phyloP scores from a whole-genome alignment of 306 rosid genomes.

The Cercis canadensis region DNA sequence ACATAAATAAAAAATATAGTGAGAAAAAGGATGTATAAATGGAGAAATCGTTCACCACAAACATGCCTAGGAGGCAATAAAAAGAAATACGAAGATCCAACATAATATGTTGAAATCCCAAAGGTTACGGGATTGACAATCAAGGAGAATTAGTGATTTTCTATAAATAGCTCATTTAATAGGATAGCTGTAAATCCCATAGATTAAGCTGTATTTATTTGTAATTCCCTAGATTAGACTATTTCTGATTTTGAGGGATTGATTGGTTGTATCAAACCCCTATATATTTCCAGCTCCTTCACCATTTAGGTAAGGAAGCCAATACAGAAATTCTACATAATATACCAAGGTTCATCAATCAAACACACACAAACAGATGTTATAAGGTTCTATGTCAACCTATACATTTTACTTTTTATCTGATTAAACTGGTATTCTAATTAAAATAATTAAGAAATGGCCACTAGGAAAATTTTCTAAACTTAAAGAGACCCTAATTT shows the following conservation, averaged over 20 bases:
- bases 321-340: no score
- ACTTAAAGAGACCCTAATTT: not conserved
- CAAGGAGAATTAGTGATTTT: no score
- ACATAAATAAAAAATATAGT: not conserved
- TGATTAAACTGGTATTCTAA: not conserved
- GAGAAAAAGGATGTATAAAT: not conserved
- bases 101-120: no score
- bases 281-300: no score
- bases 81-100: not conserved
- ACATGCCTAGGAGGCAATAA: not conserved
- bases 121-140: no score
- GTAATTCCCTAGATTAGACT: no score
- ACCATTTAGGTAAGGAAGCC: no score
- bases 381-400: not conserved
- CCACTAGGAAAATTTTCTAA: not conserved
- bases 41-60: not conserved
- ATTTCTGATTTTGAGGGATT: no score
- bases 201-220: no score
- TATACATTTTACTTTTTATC: not conserved
- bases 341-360: not conserved
- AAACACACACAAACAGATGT: not conserved
- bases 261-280: no score
- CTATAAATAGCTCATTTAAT: no score
- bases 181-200: no score
- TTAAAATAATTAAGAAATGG: not conserved